phyloP scores from a whole-genome alignment of 106 monocot species.

The Dendrobium catenatum region DNA sequence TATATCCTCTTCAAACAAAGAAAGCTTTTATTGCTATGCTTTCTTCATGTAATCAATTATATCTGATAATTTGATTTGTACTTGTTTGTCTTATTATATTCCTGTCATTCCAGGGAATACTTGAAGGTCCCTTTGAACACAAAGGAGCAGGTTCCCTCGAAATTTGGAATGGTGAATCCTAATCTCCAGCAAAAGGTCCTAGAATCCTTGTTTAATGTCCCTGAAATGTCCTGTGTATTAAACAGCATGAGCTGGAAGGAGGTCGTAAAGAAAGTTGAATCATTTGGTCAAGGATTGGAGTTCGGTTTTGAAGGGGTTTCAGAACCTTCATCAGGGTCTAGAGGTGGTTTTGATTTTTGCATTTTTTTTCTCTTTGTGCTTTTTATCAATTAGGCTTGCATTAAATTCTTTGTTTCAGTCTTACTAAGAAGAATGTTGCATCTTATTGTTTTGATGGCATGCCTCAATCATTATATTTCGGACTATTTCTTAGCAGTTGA shows the following conservation, averaged over 20 bases:
- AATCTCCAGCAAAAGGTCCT: conserved; percentile 65
- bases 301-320: conserved; percentile 18
- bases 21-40: background rate
- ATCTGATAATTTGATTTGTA: background rate
- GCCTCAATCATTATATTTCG: background rate
- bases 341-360: conserved; percentile 30
- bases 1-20: background rate
- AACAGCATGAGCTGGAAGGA: conserved; percentile 83
- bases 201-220: conserved; percentile 56
- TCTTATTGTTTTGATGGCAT: background rate
- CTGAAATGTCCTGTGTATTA: conserved; percentile 26
- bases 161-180: conserved; percentile 10
- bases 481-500: background rate
- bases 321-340: conserved; percentile 19
- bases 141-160: conserved; percentile 10
- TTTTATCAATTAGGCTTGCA: background rate
- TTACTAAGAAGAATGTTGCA: background rate
- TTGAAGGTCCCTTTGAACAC: conserved; percentile 5
- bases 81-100: background rate
- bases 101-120: conserved; percentile 20
- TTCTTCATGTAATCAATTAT: background rate
- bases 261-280: conserved; percentile 55
- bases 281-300: conserved; percentile 59
- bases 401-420: background rate
- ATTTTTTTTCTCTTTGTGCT: background rate